Conservation (phyloP, 805 yeast species). For the Saturnispora kantuleensis region DNA sequence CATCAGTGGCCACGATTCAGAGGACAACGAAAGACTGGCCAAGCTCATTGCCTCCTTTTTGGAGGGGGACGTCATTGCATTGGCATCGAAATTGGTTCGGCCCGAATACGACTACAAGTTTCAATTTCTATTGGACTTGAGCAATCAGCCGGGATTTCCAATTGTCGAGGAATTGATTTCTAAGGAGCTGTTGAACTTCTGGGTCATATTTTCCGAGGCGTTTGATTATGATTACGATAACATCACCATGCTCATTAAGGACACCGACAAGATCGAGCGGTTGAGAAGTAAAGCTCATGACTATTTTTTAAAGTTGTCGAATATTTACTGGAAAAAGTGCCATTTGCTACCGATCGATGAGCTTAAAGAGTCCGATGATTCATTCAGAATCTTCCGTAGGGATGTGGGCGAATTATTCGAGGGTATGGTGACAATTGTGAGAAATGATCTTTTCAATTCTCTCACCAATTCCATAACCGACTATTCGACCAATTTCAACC, state of each 20-base stretch:
- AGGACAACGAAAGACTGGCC: constrained; percentile 33
- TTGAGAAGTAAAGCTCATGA: constrained; percentile 26
- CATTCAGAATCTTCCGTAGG: constrained; percentile 57
- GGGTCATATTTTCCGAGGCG: constrained; percentile 58
- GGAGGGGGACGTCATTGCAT: constrained; percentile 35
- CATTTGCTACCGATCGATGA: constrained; percentile 32
- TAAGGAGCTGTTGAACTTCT: constrained; percentile 48
- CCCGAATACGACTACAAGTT: constrained; percentile 32
- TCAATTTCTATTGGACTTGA: constrained; percentile 39
- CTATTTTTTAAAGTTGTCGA: constrained; percentile 43
- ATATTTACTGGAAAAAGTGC: constrained; percentile 60
- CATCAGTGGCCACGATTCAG: constrained; percentile 23
- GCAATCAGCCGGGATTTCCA: constrained; percentile 49
- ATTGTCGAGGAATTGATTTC: constrained; percentile 50
- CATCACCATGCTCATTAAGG: constrained; percentile 25
- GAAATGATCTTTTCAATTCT: constrained; percentile 37
- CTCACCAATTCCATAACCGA: constrained; percentile 30
- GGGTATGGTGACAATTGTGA: constrained; percentile 55
- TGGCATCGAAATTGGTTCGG: constrained; percentile 32
- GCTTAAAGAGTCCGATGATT: constrained; percentile 30
- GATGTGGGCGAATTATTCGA: constrained; percentile 76
- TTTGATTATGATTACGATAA: constrained; percentile 41
- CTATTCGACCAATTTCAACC: constrained; percentile 18
- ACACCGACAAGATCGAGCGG: constrained; percentile 20
- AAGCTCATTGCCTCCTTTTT: constrained; percentile 36